phyloP scores from a whole-genome alignment of 129 eudicot species.

The Cynara cardunculus region DNA sequence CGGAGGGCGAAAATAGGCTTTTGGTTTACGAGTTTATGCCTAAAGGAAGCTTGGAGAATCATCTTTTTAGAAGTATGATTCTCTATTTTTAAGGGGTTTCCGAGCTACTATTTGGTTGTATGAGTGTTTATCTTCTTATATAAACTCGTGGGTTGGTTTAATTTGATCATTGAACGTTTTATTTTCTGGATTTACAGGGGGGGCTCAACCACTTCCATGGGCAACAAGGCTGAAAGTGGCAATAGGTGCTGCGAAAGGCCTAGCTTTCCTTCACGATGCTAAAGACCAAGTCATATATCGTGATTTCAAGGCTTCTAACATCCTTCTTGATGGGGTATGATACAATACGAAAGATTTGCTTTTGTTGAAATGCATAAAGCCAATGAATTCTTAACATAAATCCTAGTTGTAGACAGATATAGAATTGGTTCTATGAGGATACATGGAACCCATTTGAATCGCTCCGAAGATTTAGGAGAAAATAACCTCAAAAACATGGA shows the following conservation, averaged over 20 bases:
- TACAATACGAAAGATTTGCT: not conserved
- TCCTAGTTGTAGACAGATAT: not conserved
- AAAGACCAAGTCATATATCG: constrained; percentile 84
- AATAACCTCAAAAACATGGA: too few relatives aligned
- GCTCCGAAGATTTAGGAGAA: too few relatives aligned
- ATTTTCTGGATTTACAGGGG: constrained; percentile 49
- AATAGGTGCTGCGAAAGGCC: constrained; percentile 87
- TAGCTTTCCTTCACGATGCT: constrained; percentile 86
- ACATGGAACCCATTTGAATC: not conserved
- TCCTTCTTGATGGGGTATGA: constrained; percentile 82
- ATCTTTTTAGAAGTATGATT: constrained; percentile 74
- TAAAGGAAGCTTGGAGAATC: constrained; percentile 96
- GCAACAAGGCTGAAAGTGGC: constrained; percentile 87
- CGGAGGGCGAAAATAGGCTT: constrained; percentile 81
- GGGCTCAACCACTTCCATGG: constrained; percentile 94
- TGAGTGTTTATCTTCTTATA: not conserved
- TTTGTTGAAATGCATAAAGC: not conserved
- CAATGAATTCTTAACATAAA: not conserved
- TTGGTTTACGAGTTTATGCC: constrained; percentile 94
- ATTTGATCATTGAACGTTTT: not conserved
- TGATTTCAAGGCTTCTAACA: constrained; percentile 91
- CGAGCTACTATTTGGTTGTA: not conserved
- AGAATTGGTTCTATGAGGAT: not conserved
- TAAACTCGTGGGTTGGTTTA: not conserved
- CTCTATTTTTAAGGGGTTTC: not conserved